Conservation (phyloP, 1,139 yeast species). For the Pichia kudriavzevii region DNA sequence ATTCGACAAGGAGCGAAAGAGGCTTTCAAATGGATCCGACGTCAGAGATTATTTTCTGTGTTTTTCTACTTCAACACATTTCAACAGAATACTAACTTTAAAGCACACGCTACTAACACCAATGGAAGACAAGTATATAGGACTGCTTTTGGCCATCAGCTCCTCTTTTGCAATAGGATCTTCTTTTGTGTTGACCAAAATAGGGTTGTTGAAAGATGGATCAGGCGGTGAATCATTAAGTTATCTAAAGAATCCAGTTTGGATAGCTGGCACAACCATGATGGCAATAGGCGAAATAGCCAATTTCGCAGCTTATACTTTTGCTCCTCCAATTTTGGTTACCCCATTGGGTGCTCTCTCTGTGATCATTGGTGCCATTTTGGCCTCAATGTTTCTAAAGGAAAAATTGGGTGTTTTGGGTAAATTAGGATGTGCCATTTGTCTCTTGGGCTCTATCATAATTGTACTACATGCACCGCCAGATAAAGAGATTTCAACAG, state of each 20-base stretch:
- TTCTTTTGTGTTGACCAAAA: conserved; percentile 82
- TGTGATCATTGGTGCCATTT: conserved; percentile 84
- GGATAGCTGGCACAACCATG: conserved; percentile 92
- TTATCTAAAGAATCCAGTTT: conserved; percentile 75
- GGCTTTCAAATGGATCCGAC: too few relatives aligned
- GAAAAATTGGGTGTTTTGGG: conserved; percentile 87
- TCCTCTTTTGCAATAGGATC: conserved; percentile 88
- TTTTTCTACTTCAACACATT: too few relatives aligned
- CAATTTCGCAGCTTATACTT: conserved; percentile 90
- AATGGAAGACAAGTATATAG: conserved; percentile 80
- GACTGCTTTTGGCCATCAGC: conserved; percentile 80
- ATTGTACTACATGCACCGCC: conserved; percentile 91
- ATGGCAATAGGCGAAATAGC: conserved; percentile 93
- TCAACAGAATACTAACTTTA: too few relatives aligned
- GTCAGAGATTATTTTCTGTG: too few relatives aligned
- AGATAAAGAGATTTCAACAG: conserved; percentile 81
- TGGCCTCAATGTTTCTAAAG: conserved; percentile 76
- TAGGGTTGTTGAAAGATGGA: conserved; percentile 70
- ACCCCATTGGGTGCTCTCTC: conserved; percentile 89
- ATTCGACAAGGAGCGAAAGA: too few relatives aligned
- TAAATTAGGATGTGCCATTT: conserved; percentile 90
- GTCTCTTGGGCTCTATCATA: conserved; percentile 83
- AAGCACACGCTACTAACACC: too few relatives aligned
- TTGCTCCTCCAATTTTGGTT: conserved; percentile 89
- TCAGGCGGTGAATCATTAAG: conserved; percentile 61